These are phyloP conservation scores for Ceratobasidium sp. DNA, from an alignment of 1,284 basidiomycete genomes.

Conservation along the genomic window DNA sequence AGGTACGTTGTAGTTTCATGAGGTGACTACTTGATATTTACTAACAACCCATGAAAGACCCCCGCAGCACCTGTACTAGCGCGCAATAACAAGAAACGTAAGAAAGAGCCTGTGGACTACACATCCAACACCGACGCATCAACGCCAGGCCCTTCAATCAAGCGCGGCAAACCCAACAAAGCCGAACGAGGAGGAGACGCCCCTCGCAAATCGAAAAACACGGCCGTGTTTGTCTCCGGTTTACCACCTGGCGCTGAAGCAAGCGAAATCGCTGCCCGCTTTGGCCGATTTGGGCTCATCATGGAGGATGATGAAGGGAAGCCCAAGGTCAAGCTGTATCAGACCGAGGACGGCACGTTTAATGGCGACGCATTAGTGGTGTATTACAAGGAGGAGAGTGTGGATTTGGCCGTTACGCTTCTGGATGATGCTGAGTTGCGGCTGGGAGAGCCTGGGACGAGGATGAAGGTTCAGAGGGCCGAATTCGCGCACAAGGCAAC, in stretches of 20 bases:
- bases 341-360: slow-evolving; percentile 89
- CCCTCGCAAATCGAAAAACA: slow-evolving; percentile 84
- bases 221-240: slow-evolving; percentile 91
- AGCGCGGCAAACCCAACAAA: slow-evolving; percentile 73
- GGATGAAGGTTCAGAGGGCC: slow-evolving; percentile 88
- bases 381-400: slow-evolving; percentile 97
- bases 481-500: slow-evolving; percentile 81
- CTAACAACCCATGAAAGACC: too few species aligned
- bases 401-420: slow-evolving; percentile 85
- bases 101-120: slow-evolving; percentile 78
- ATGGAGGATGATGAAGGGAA: slow-evolving; percentile 91
- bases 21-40: too few species aligned
- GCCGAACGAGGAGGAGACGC: slow-evolving; percentile 60
- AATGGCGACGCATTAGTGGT: slow-evolving; percentile 97
- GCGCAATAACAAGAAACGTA: slow-evolving; percentile 83
- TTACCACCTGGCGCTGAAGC: slow-evolving; percentile 84
- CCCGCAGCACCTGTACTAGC: slow-evolving; percentile 87
- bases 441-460: slow-evolving; percentile 78
- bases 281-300: slow-evolving; percentile 92
- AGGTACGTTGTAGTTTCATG: slow-evolving; percentile 67
- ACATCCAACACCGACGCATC: slow-evolving; percentile 69
- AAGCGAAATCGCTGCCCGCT: slow-evolving; percentile 84
- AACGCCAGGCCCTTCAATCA: slow-evolving; percentile 69
- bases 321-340: slow-evolving; percentile 94
- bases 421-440: slow-evolving; percentile 94